phyloP scores from a whole-genome alignment of 1,284 basidiomycete genomes.

The Cystobasidium slooffiae region DNA sequence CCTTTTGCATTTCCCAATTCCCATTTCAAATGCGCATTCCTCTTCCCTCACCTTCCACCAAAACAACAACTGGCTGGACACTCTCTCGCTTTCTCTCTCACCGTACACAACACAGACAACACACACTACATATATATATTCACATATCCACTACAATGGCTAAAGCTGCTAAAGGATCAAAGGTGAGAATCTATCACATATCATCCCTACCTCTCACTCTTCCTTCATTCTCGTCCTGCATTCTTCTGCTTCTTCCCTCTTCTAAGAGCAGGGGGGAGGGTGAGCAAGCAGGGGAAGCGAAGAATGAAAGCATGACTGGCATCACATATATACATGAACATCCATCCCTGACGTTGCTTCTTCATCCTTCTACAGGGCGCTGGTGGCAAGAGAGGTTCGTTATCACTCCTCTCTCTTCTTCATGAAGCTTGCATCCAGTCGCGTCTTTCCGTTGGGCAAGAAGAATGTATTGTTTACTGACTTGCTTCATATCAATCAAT shows the following conservation, averaged over 20 bases:
- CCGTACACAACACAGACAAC: conserved; percentile 59
- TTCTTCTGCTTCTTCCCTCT: no score
- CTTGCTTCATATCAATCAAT: neutral
- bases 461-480: conserved; percentile 20
- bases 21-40: neutral
- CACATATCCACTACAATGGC: conserved; percentile 64
- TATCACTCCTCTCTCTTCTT: neutral
- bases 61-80: conserved; percentile 42
- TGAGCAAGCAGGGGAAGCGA: no score
- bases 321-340: conserved; percentile 3
- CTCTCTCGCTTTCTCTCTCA: conserved; percentile 51
- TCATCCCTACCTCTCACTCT: neutral
- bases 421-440: no score
- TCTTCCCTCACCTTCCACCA: neutral
- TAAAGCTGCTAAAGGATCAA: conserved; percentile 60
- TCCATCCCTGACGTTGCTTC: neutral
- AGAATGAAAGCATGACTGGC: conserved; percentile 1
- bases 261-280: no score
- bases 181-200: conserved; percentile 13
- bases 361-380: neutral
- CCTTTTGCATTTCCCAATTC: neutral
- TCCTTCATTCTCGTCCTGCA: neutral
- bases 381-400: conserved; percentile 3
- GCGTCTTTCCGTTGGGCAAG: neutral
- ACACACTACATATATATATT: conserved; percentile 11